Conservation (phyloP, 2,329 filamentous ascomycete species). For the Stachybotrys elegans region DNA sequence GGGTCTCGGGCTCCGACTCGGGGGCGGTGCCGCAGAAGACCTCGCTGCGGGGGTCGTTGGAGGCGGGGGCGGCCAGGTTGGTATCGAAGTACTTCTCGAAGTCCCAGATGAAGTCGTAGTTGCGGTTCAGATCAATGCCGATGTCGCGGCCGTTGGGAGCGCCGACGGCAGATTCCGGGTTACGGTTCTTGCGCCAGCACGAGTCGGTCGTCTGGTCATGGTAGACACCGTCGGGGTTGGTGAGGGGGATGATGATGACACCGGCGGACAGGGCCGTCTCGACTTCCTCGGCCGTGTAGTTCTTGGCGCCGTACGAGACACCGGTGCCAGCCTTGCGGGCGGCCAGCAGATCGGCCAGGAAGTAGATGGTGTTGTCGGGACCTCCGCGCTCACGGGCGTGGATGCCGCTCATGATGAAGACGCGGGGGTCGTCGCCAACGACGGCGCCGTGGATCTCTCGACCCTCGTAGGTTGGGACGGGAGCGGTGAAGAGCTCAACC, state of each 20-base stretch:
- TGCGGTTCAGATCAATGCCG: slow-evolving; percentile 43
- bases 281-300: slow-evolving; percentile 44
- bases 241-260: slow-evolving; percentile 41
- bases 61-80: slow-evolving; percentile 30
- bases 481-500: slow-evolving; percentile 31
- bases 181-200: slow-evolving; percentile 47
- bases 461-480: slow-evolving; percentile 35
- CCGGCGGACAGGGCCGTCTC: slow-evolving; percentile 41
- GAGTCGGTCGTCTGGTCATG: slow-evolving; percentile 38
- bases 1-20: slow-evolving; percentile 46
- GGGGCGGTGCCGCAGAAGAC: slow-evolving; percentile 41
- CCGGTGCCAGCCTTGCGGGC: slow-evolving; percentile 41
- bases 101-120: slow-evolving; percentile 50
- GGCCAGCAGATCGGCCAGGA: slow-evolving; percentile 45
- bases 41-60: slow-evolving; percentile 29
- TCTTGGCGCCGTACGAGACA: slow-evolving; percentile 40
- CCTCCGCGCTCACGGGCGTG: slow-evolving; percentile 49
- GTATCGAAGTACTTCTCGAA: slow-evolving; percentile 34
- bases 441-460: slow-evolving; percentile 29
- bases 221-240: slow-evolving; percentile 41
- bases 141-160: slow-evolving; percentile 20
- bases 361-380: slow-evolving; percentile 47
- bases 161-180: slow-evolving; percentile 26
- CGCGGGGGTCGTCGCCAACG: slow-evolving; percentile 39
- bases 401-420: slow-evolving; percentile 44